These are phyloP conservation scores for Hyparrhenia diplandra DNA, from an alignment of 176 grass and related monocot species.

Conservation along the genomic window DNA sequence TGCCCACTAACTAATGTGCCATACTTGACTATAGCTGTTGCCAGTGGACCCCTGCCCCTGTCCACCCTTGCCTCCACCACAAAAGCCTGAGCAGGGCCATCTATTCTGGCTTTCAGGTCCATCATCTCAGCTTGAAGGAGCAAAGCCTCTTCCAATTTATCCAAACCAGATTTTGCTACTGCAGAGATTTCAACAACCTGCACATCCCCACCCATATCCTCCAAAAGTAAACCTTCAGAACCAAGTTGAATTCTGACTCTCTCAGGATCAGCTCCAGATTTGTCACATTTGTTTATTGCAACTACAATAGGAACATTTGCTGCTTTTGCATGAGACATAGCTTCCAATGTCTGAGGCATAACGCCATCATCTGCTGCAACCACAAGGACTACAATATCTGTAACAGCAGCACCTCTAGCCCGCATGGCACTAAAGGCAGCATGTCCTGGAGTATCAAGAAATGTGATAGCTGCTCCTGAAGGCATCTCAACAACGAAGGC, in stretches of 20 bases:
- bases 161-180: conserved; percentile 68
- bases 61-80: conserved; percentile 93
- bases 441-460: conserved; percentile 97
- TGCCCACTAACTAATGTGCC: conserved; percentile 68
- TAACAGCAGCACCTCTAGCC: conserved; percentile 94
- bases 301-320: conserved; percentile 95
- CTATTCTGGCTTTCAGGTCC: conserved; percentile 85
- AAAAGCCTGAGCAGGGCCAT: conserved; percentile 87
- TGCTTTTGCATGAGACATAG: conserved; percentile 89
- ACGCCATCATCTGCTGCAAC: conserved; percentile 99
- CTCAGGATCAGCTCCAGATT: conserved; percentile 79
- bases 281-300: conserved; percentile 97
- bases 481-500: conserved; percentile 87
- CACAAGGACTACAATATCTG: conserved; percentile 95
- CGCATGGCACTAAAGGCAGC: conserved; percentile 97
- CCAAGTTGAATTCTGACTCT: conserved; percentile 91
- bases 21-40: conserved; percentile 83
- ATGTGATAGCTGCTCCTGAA: conserved; percentile 81
- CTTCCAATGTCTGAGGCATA: conserved; percentile 97
- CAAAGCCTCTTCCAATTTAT: conserved; percentile 95
- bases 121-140: conserved; percentile 93
- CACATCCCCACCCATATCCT: conserved; percentile 97
- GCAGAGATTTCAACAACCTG: conserved; percentile 97
- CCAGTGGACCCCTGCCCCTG: conserved; percentile 83
- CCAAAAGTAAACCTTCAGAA: conserved; percentile 89